Percentiles rank a stretch among this genome's conserved stretches.
Conservation (phyloP, 1,284 basidiomycete species). For the Sporisorium graminicola region DNA sequence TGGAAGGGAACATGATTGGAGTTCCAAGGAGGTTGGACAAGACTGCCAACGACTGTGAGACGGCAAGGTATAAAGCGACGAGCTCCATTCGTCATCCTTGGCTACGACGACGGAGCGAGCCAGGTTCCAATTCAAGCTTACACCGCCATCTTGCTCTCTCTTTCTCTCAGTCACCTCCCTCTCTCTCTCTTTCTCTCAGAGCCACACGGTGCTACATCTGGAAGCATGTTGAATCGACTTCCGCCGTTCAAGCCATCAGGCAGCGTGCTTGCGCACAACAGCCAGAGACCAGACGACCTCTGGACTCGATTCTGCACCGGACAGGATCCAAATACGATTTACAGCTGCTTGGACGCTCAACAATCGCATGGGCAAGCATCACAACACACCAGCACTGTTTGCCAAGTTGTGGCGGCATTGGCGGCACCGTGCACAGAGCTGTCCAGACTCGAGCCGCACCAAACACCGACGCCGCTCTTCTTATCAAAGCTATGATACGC, state of each 20-base stretch:
- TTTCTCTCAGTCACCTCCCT: not conserved
- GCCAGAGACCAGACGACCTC: not conserved
- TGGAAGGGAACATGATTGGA: too few relatives aligned
- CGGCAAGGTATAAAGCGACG: too few relatives aligned
- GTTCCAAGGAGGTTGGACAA: too few relatives aligned
- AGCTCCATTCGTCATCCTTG: too few relatives aligned
- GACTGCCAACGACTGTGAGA: too few relatives aligned
- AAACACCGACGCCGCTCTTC: too few relatives aligned
- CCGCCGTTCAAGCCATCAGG: not conserved
- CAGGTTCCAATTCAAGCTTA: too few relatives aligned
- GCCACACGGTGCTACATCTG: not conserved
- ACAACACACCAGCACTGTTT: not conserved
- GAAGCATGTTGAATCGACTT: not conserved
- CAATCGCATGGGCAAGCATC: not conserved
- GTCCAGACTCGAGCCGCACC: too few relatives aligned
- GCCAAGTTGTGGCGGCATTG: not conserved
- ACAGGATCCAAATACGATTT: not conserved
- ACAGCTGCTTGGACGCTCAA: not conserved
- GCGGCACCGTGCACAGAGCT: not conserved
- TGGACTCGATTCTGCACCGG: not conserved
- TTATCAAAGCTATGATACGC: not conserved
- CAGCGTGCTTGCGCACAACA: not conserved
- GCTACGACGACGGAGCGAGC: too few relatives aligned
- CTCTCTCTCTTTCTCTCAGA: not conserved
- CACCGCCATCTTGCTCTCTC: too few relatives aligned